These are phyloP conservation scores for Camptophora hylomeconis DNA, from an alignment of 2,329 filamentous ascomycete species.

Conservation along the genomic window DNA sequence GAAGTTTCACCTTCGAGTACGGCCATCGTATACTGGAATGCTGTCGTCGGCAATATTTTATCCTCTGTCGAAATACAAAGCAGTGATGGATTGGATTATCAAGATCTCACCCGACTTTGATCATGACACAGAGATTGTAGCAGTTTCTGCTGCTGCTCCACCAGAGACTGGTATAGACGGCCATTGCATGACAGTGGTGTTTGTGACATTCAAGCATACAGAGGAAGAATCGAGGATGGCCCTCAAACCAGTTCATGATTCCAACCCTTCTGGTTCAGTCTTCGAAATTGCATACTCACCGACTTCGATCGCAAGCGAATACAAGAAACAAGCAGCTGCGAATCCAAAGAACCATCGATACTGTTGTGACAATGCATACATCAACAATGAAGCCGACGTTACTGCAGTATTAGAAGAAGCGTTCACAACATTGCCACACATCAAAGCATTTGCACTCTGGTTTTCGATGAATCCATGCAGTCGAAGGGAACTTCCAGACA, in stretches of 20 bases:
- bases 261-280: slow-evolving; percentile 26
- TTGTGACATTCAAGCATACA: slow-evolving; percentile 8
- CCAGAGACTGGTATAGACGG: no score
- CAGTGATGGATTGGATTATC: slow-evolving; percentile 36
- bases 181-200: no score
- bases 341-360: slow-evolving; percentile 39
- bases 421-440: slow-evolving; percentile 35
- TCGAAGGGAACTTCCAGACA: slow-evolving; percentile 29
- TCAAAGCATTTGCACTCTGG: slow-evolving; percentile 36
- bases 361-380: slow-evolving; percentile 38
- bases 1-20: slow-evolving; percentile 33
- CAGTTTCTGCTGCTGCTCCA: no score
- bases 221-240: slow-evolving; percentile 18
- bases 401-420: slow-evolving; percentile 31
- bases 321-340: slow-evolving; percentile 30
- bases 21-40: slow-evolving; percentile 14
- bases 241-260: slow-evolving; percentile 25
- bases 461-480: slow-evolving; percentile 39
- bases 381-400: slow-evolving; percentile 35
- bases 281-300: slow-evolving; percentile 26
- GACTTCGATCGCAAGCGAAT: slow-evolving; percentile 31
- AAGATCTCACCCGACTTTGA: slow-evolving; percentile 20
- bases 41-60: slow-evolving; percentile 33
- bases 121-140: no score
- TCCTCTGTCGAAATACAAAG: slow-evolving; percentile 31